Percentiles rank a stretch among this genome's conserved stretches.
These are phyloP conservation scores for Ganoderma resinaceum DNA, from an alignment of 1,284 basidiomycete genomes.

Conservation along the genomic window DNA sequence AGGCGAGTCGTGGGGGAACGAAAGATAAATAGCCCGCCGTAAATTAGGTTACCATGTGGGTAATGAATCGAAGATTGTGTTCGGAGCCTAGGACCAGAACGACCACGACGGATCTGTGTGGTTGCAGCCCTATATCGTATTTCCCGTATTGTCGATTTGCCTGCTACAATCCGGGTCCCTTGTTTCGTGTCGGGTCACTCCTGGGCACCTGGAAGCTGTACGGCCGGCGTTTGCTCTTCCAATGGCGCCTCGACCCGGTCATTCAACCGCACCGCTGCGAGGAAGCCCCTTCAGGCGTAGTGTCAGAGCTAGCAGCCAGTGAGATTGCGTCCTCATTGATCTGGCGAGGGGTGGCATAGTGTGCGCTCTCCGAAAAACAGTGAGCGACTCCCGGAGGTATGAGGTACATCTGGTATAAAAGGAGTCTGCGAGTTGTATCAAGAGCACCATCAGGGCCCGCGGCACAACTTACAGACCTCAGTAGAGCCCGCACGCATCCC, in stretches of 20 bases:
- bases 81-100: conserved; percentile 2
- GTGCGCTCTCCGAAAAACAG: conserved; percentile 2
- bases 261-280: conserved; percentile 13
- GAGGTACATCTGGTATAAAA: not conserved
- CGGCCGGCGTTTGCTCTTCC: conserved; percentile 5
- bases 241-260: not conserved
- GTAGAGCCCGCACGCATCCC: not conserved
- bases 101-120: conserved; percentile 7
- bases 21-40: conserved; percentile 8
- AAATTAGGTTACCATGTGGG: conserved; percentile 15
- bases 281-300: conserved; percentile 20
- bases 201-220: not conserved
- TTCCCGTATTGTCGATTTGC: conserved; percentile 3
- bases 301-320: conserved; percentile 1
- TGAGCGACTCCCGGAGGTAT: conserved; percentile 1
- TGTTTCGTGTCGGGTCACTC: not conserved
- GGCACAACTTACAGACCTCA: not conserved
- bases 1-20: conserved; percentile 16
- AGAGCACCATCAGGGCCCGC: not conserved
- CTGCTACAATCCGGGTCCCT: conserved; percentile 1
- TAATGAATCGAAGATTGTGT: conserved; percentile 26
- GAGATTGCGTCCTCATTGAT: conserved; percentile 2
- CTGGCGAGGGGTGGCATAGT: not conserved
- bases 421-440: not conserved
- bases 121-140: conserved; percentile 4